phyloP scores from a whole-genome alignment of 306 rosid species.

The Delonix regia region DNA sequence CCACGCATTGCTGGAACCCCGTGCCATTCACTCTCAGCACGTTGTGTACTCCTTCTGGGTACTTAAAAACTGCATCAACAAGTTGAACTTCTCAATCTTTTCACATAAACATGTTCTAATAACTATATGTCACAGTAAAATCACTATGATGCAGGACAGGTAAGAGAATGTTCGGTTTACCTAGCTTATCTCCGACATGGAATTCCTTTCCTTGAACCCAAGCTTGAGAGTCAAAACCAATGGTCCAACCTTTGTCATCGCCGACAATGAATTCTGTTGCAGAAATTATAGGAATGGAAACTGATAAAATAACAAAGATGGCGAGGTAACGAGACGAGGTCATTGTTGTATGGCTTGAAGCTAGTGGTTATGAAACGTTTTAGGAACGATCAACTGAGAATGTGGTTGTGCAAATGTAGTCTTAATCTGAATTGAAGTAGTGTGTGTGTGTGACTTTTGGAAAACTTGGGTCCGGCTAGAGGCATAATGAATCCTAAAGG shows the following conservation, averaged over 20 bases:
- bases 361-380: no score
- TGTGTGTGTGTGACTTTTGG: no score
- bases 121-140: background rate
- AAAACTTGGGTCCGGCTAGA: no score
- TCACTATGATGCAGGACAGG: background rate
- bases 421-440: no score
- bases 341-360: no score
- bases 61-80: conserved; percentile 46
- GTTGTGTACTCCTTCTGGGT: conserved; percentile 42
- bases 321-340: conserved; percentile 33
- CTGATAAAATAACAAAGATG: conserved; percentile 33
- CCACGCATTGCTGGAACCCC: conserved; percentile 39
- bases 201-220: conserved; percentile 53
- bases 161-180: conserved; percentile 30
- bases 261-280: conserved; percentile 48
- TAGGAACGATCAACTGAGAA: no score
- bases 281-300: conserved; percentile 34
- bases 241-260: conserved; percentile 52
- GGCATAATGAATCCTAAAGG: no score
- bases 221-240: conserved; percentile 42
- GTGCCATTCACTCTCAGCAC: conserved; percentile 50
- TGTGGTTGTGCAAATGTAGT: no score
- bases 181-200: conserved; percentile 51
- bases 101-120: background rate
- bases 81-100: background rate